Base-by-base conservation (phyloP, 1,284 basidiomycete genomes). In the Cryptococcus sp. region DNA sequence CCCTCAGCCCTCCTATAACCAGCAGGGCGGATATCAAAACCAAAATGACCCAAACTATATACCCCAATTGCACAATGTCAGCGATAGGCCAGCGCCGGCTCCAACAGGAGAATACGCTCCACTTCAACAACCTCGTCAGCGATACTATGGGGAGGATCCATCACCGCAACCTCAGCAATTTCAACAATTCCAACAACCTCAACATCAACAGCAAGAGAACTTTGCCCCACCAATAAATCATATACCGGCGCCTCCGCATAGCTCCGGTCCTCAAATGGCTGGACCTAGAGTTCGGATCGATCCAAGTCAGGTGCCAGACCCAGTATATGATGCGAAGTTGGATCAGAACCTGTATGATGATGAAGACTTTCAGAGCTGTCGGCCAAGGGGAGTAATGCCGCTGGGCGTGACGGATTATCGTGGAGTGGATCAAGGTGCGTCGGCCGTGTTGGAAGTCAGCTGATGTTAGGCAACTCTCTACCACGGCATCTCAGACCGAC, bases 231-330 rank as follows among this genome's bases (percentile, higher is more conserved):
- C 70, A 1, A 32, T 42, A 40, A 67, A 73, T 50, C 72, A 74
- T 56, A 88, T 88, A 60, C 83, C 84, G 22, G 86, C 87, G 64
- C 88, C 88, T 11, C 88, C 88, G 18, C 88, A 91, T 73, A 86
- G 84, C 47, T 82, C 86, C 40, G 88, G 88, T 1, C 77, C 81
- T 25, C 72, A 79, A n/a, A 82, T 83, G 64, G 77, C 81, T 73
- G 87, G 86, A 14, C 65, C 67, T 43, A 83, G 91, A 42, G 82
- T 87, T 41, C 85, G 86, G 59, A 92, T 98, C 64, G 90, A 97
- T 70, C 86, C 88, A 3, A 83, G 80, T 59, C 91, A 97, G 72
- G 86, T 98, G 46, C 96, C 96, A 5, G 92, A 91, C 7, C 88
- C 91, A 13, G 85, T 91, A 24, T 86, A 90, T 52, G 80, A 85